Conservation (phyloP, 1,139 yeast species). For the Trichomonascaceae sp. region DNA sequence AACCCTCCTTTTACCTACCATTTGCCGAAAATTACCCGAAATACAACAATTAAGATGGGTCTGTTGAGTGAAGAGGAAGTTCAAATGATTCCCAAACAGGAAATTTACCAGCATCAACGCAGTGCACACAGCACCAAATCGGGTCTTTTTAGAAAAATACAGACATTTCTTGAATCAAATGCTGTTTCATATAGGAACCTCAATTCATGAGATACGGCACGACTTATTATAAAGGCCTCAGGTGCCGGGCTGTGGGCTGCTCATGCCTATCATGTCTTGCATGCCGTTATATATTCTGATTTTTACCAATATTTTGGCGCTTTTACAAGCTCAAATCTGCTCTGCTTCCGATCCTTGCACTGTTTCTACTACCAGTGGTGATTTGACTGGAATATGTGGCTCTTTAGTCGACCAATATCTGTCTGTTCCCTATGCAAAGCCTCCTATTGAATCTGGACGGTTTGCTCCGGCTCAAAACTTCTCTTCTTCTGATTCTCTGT, state of each 20-base stretch:
- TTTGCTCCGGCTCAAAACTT: slow-evolving; percentile 12
- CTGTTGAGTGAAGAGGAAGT: background rate
- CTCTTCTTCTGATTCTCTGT: background rate
- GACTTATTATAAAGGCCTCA: background rate
- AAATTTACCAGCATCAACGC: background rate
- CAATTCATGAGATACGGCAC: background rate
- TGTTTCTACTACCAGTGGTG: slow-evolving; percentile 5
- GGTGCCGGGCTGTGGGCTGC: background rate
- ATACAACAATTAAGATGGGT: background rate
- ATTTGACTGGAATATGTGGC: slow-evolving; percentile 4
- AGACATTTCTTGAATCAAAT: background rate
- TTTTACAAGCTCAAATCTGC: background rate
- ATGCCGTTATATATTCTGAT: background rate
- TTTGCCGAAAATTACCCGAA: background rate
- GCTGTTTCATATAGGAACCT: background rate
- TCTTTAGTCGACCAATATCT: slow-evolving; percentile 6
- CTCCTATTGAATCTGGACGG: slow-evolving; percentile 19
- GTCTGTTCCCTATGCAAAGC: slow-evolving; percentile 24
- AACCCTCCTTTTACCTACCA: background rate
- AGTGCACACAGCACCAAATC: background rate
- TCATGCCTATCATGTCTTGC: background rate
- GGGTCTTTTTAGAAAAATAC: background rate
- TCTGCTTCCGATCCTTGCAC: background rate
- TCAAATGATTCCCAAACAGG: background rate
- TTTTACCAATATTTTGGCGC: background rate